Percentiles rank a stretch among this genome's conserved stretches.
Evolutionary conservation across 2,329 filamentous ascomycete species (phyloP).

Genomic region (Stachybotrys echinatus): DNA sequence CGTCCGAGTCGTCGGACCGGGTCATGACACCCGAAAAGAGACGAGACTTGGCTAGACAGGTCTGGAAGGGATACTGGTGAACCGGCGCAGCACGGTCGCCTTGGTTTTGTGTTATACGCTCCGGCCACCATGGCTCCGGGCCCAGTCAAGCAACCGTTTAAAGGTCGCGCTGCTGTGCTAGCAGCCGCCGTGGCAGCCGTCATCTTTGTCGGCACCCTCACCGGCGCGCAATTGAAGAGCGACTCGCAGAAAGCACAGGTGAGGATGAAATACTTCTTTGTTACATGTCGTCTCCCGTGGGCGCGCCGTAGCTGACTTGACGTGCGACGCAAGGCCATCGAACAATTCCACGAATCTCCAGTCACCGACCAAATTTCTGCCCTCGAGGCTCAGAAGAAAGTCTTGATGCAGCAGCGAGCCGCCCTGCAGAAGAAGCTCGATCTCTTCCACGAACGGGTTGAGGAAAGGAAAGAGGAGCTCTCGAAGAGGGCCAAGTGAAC

Average conservation of each 20-base stretch:
- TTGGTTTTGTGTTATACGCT: background rate
- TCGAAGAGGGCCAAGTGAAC: slow-evolving; percentile 12
- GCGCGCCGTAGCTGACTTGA: too few species aligned
- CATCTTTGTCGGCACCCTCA: slow-evolving; percentile 40
- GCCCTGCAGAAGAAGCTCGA: slow-evolving; percentile 37
- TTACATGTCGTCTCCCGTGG: too few species aligned
- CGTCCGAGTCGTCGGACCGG: slow-evolving; percentile 2
- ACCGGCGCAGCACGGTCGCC: background rate
- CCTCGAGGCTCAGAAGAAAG: slow-evolving; percentile 35
- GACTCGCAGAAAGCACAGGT: slow-evolving; percentile 42
- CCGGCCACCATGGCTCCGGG: background rate
- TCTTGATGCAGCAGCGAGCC: slow-evolving; percentile 30
- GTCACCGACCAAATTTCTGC: slow-evolving; percentile 38
- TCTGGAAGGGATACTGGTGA: slow-evolving; percentile 22
- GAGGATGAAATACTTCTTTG: too few species aligned
- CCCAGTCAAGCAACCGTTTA: slow-evolving; percentile 4
- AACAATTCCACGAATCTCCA: slow-evolving; percentile 31
- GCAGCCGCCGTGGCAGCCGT: slow-evolving; percentile 42
- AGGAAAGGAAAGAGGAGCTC: slow-evolving; percentile 26
- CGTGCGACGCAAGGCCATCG: slow-evolving; percentile 18
- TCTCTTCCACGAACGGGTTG: slow-evolving; percentile 31
- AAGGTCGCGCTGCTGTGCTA: slow-evolving; percentile 26
- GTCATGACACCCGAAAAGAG: slow-evolving; percentile 14
- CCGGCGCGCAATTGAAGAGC: slow-evolving; percentile 44
- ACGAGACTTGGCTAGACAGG: slow-evolving; percentile 13